Conservation (phyloP, 257 asterid genomes). For the Eucommia ulmoides region DNA sequence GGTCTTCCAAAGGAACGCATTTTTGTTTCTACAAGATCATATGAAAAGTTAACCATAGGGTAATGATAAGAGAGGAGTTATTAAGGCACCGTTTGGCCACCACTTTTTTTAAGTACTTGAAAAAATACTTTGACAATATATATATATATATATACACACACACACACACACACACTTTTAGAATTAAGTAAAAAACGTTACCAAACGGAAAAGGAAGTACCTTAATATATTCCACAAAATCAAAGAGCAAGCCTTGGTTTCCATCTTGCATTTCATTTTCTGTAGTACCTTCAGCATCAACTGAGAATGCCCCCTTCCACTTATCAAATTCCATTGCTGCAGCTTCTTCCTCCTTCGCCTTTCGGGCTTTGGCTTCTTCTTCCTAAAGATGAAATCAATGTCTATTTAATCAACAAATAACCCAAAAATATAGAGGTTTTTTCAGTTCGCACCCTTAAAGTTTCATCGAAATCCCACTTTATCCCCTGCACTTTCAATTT, state of each 20-base stretch:
- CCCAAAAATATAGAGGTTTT: not conserved
- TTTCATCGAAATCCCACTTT: no score
- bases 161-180: not conserved
- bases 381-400: conserved; percentile 46
- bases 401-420: conserved; percentile 2
- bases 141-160: not conserved
- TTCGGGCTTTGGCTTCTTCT: conserved; percentile 83
- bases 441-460: no score
- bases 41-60: no score
- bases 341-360: conserved; percentile 90
- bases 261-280: conserved; percentile 81
- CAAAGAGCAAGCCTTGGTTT: conserved; percentile 66
- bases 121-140: not conserved
- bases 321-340: conserved; percentile 87
- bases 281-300: conserved; percentile 95
- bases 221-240: conserved; percentile 94
- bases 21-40: conserved; percentile 64
- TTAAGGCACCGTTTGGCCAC: conserved; percentile 4
- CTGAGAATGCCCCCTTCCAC: conserved; percentile 91
- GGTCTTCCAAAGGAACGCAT: conserved; percentile 92
- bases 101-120: not conserved
- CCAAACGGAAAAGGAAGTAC: no score
- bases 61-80: no score
- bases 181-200: no score
- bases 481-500: no score